Percentiles rank a stretch among this genome's conserved stretches.
These are phyloP conservation scores for Eucalyptus urophylla DNA, from an alignment of 345 rosid species.

Conservation along the genomic window DNA sequence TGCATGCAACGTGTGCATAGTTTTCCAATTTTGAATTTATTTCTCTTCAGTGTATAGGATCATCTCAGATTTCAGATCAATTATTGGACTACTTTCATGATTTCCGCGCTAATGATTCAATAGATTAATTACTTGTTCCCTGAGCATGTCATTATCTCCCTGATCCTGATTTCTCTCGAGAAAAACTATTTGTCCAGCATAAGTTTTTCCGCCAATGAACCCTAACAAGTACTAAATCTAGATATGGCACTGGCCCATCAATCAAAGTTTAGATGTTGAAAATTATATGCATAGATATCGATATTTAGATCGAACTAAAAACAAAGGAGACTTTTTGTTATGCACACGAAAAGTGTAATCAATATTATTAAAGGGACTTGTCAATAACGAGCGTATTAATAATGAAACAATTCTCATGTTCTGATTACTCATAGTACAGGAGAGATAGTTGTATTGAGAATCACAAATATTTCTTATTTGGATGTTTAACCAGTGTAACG, in stretches of 20 bases:
- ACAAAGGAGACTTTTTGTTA: neutral
- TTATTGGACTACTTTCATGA: neutral
- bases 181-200: neutral
- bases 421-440: neutral
- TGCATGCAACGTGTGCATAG: neutral
- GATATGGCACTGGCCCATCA: neutral
- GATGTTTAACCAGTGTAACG: neutral
- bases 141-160: neutral
- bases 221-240: neutral
- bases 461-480: neutral
- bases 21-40: neutral
- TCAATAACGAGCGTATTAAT: neutral
- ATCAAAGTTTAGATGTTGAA: neutral
- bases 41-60: neutral
- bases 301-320: neutral
- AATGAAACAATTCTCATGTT: neutral
- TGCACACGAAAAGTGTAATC: neutral
- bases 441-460: neutral
- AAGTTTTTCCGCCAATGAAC: neutral
- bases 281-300: neutral
- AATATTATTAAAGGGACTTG: neutral
- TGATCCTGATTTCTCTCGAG: neutral
- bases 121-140: neutral
- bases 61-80: neutral
- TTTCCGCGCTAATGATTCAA: neutral